Base-by-base conservation (phyloP, 129 eudicot species). In the Chrysanthemum lavandulifolium region DNA sequence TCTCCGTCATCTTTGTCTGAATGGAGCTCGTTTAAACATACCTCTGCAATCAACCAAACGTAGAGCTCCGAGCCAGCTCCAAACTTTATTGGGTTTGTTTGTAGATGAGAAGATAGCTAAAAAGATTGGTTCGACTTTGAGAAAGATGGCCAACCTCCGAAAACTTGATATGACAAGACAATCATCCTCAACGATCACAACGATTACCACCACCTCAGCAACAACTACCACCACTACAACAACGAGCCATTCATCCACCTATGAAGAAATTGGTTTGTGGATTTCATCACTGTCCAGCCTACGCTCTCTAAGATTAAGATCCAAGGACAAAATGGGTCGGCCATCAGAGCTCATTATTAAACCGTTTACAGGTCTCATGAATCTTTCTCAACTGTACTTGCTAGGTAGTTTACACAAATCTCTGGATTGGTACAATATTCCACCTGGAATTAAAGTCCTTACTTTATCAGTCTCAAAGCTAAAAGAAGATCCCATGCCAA, bases 381-480 rank as follows among this genome's bases (percentile, higher is more conserved):
- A 78, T 47, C 82, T 78, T 10, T 54, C 82, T 78, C 82, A 55
- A 5, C 13, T 78, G 13, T 78, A 78, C 61, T 71, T 78, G 8
- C 33, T 78, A 58, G 78, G 82, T 45, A 4, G 36, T 23, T 65
- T 72, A 40, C 72, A 13, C 15, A 56, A 72, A 4, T 43, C 75
- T 15, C 33, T 65, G 65, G 61, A 18, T 25, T 78, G 82, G 82
- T 72, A 72, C 62, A 54, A 71, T 16, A 53, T 78, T 27, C 78
- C 82, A 25, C 59, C 68, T 55, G 82, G 68, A 65, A 67, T 78
- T 43, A 72, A 78, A 60, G 77, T 78, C 54, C 78, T 78, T 19
- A 78, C 82, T 15, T 72, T 78, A 71, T 78, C 82, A 25, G 78
- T 78, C 78, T 78, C 82, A 29, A 61, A 72, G 53, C 78, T 78